Evolutionary conservation across 345 rosid species (phyloP).

Genomic region (Citrus trifoliata): DNA sequence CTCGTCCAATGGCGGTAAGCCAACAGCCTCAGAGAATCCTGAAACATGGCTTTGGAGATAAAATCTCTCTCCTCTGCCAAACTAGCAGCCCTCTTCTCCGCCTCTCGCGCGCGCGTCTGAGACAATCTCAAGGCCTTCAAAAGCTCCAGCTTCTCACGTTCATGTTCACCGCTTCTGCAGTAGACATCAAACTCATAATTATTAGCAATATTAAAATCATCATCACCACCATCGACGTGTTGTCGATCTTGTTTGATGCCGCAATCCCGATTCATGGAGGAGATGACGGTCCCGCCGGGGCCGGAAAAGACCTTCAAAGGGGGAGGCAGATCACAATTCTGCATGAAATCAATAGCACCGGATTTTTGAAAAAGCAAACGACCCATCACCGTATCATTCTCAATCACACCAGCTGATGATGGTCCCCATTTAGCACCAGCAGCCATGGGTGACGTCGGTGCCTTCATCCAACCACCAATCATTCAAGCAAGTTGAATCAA

Average conservation of each 20-base stretch:
- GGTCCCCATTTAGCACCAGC: slow-evolving; percentile 15
- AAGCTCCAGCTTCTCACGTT: slow-evolving; percentile 38
- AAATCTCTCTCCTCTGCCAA: slow-evolving; percentile 41
- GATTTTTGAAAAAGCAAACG: slow-evolving; percentile 18
- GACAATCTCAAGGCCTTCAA: slow-evolving; percentile 60
- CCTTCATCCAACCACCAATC: not conserved
- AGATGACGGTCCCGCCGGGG: slow-evolving; percentile 19
- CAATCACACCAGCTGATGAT: slow-evolving; percentile 1
- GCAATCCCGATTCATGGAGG: slow-evolving; percentile 19
- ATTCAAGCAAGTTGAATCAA: slow-evolving; percentile 2
- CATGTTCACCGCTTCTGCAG: slow-evolving; percentile 1
- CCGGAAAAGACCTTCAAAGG: slow-evolving; percentile 45
- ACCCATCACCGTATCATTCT: slow-evolving; percentile 26
- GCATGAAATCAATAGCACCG: slow-evolving; percentile 24
- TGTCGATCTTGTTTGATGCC: not conserved
- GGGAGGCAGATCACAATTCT: slow-evolving; percentile 61
- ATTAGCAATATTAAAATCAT: not conserved
- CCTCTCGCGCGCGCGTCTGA: slow-evolving; percentile 66
- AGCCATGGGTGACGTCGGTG: slow-evolving; percentile 12
- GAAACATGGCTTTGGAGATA: slow-evolving; percentile 29
- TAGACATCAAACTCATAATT: not conserved
- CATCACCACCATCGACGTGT: not conserved
- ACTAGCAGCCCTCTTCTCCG: slow-evolving; percentile 43
- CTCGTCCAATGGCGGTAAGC: slow-evolving; percentile 48
- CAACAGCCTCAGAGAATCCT: slow-evolving; percentile 37